Percentiles rank a stretch among this genome's conserved stretches.
Conservation (phyloP, 2,329 filamentous ascomycete species). For the Biscogniauxia sp. region DNA sequence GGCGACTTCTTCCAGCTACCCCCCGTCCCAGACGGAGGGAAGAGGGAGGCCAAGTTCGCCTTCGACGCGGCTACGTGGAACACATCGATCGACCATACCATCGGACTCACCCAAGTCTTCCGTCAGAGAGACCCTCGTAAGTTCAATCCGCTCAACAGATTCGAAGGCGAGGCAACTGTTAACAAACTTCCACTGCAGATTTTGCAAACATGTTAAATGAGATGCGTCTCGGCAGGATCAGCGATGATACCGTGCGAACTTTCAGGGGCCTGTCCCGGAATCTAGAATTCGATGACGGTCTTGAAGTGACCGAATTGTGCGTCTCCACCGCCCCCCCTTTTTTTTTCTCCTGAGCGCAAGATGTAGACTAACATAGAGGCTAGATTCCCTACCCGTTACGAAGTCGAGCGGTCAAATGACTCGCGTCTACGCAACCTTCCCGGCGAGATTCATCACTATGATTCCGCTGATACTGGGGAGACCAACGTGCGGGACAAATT, state of each 20-base stretch:
- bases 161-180: conserved; percentile 53
- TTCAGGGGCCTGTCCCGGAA: conserved; percentile 74
- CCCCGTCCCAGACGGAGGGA: conserved; percentile 76
- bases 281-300: conserved; percentile 67
- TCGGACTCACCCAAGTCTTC: conserved; percentile 92
- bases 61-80: conserved; percentile 92
- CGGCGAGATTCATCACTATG: conserved; percentile 65
- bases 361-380: conserved; percentile 7
- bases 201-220: conserved; percentile 97
- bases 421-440: conserved; percentile 69
- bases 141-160: conserved; percentile 80
- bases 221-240: conserved; percentile 45
- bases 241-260: conserved; percentile 32
- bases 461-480: conserved; percentile 74
- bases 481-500: background rate
- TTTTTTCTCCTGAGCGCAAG: background rate
- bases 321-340: conserved; percentile 20
- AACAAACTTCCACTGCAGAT: conserved; percentile 58
- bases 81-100: conserved; percentile 91
- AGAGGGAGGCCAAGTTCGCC: conserved; percentile 68
- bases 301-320: conserved; percentile 81
- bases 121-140: conserved; percentile 75
- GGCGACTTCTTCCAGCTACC: conserved; percentile 98
- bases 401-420: conserved; percentile 86
- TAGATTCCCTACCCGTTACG: conserved; percentile 80